Percentiles rank a stretch among this genome's conserved stretches.
phyloP scores from a whole-genome alignment of 352 stramenopile species.

The Globisporangium uncinulatum region DNA sequence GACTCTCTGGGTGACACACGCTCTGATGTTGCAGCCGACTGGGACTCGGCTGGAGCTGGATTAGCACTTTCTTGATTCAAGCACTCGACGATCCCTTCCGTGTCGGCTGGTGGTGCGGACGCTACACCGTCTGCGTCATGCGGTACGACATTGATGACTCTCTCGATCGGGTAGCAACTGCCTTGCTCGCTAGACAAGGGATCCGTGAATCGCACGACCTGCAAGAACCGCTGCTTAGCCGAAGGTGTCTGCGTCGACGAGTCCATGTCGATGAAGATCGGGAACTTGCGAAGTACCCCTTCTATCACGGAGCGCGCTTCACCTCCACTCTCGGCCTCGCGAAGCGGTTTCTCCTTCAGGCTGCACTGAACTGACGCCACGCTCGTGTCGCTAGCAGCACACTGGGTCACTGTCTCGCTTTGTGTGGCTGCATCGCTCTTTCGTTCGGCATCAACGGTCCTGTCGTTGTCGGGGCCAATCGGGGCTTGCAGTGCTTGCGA shows the following conservation, averaged over 20 bases:
- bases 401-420: not conserved
- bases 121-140: too few species aligned
- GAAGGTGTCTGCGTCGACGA: not conserved
- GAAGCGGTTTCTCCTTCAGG: not conserved
- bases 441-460: too few species aligned
- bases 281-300: slow-evolving; percentile 18
- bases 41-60: not conserved
- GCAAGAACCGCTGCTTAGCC: slow-evolving; percentile 22
- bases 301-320: not conserved
- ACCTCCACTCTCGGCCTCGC: not conserved
- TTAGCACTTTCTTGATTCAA: not conserved
- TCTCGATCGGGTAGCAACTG: not conserved
- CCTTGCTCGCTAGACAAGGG: not conserved
- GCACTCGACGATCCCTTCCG: not conserved
- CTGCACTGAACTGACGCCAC: slow-evolving; percentile 5
- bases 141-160: not conserved
- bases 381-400: not conserved
- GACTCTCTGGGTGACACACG: not conserved
- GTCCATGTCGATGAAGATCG: slow-evolving; percentile 30
- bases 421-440: not conserved
- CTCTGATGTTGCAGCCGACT: too few species aligned
- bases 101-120: not conserved
- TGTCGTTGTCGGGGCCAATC: too few species aligned
- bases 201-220: slow-evolving; percentile 22
- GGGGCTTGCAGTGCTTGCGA: not conserved